Conservation (phyloP, 352 stramenopile species). For the Globisporangium camurandrum region DNA sequence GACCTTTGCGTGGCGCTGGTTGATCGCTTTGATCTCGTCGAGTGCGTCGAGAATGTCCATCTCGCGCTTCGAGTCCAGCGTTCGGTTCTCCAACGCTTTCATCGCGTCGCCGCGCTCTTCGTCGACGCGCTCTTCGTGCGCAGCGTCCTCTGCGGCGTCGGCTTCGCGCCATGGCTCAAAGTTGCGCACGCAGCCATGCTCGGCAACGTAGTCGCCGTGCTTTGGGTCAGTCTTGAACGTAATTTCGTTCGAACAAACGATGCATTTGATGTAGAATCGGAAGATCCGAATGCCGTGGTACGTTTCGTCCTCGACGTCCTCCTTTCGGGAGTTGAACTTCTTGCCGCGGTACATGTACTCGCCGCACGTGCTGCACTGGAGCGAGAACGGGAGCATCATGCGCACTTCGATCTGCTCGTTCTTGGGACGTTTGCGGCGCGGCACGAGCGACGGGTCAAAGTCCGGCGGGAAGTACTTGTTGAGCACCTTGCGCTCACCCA, state of each 20-base stretch:
- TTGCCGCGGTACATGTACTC: conserved; percentile 99
- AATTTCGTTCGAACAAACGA: conserved; percentile 91
- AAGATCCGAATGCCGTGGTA: conserved; percentile 96
- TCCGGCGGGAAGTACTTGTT: conserved; percentile 99
- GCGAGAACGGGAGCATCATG: conserved; percentile 99
- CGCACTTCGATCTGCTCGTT: conserved; percentile 96
- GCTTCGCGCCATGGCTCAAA: conserved; percentile 96
- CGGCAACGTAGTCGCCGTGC: conserved; percentile 96
- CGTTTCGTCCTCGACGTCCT: conserved; percentile 92
- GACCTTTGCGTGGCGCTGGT: conserved; percentile 90
- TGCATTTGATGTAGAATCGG: conserved; percentile 98
- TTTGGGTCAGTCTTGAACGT: conserved; percentile 99
- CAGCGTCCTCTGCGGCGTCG: conserved; percentile 58
- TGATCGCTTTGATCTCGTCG: conserved; percentile 98
- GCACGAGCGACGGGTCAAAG: conserved; percentile 96
- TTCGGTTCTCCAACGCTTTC: conserved; percentile 98
- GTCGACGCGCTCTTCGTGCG: conserved; percentile 69
- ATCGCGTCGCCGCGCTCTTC: conserved; percentile 95
- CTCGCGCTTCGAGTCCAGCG: conserved; percentile 97
- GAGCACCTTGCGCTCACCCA: conserved; percentile 99
- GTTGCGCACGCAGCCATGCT: conserved; percentile 94
- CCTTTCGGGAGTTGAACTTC: conserved; percentile 99
- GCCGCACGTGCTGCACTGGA: conserved; percentile 95
- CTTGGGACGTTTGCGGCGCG: conserved; percentile 89
- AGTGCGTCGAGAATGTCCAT: conserved; percentile 98